Evolutionary conservation across 2,329 filamentous ascomycete species (phyloP).

Genomic region (Beauveria medogensis): DNA sequence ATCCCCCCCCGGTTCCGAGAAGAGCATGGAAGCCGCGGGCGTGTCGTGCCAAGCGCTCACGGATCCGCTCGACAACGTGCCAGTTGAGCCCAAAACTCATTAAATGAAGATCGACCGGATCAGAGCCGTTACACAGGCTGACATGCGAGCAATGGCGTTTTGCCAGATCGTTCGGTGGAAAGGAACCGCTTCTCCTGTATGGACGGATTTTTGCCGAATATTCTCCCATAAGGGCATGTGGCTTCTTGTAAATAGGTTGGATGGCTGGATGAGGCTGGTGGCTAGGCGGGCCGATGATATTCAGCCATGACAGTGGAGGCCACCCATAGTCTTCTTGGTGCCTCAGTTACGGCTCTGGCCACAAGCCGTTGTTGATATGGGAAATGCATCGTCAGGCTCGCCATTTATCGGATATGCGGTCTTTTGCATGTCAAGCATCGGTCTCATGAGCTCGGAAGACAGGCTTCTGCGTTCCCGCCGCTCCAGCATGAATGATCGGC

Average conservation of each 20-base stretch:
- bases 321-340: neutral
- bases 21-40: neutral
- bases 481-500: neutral
- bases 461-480: neutral
- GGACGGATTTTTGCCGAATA: neutral
- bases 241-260: neutral
- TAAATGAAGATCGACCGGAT: neutral
- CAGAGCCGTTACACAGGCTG: neutral
- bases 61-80: neutral
- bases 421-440: neutral
- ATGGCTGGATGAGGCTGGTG: neutral
- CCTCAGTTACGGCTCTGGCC: neutral
- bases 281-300: neutral
- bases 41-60: neutral
- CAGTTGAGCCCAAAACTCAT: neutral
- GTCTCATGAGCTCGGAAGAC: neutral
- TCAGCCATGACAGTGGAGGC: neutral
- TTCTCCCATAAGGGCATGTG: neutral
- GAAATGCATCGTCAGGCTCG: neutral
- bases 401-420: neutral
- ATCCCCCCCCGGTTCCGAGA: neutral
- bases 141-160: neutral
- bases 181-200: neutral
- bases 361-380: neutral
- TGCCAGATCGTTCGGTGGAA: neutral